Percentiles rank a stretch among this genome's conserved stretches.
These are phyloP conservation scores for Metarhizium guizhouense DNA, from an alignment of 2,329 filamentous ascomycete genomes.

Conservation along the genomic window DNA sequence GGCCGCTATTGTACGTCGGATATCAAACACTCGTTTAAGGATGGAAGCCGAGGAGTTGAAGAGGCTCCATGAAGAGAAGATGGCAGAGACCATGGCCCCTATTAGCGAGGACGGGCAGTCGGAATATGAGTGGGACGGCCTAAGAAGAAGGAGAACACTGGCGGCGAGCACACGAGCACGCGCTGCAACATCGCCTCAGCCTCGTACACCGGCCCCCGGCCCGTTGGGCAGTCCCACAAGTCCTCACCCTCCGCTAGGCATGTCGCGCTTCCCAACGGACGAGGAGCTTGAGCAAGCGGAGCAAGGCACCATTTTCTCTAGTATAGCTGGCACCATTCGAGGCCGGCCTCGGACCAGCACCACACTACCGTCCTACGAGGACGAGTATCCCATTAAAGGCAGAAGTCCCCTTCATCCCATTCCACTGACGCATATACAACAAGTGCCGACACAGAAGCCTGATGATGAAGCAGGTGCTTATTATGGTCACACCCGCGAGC, in stretches of 20 bases:
- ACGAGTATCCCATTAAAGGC: slow-evolving; percentile 31
- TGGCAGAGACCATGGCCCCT: slow-evolving; percentile 59
- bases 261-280: slow-evolving; percentile 69
- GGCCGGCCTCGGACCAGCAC: slow-evolving; percentile 24
- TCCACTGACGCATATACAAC: slow-evolving; percentile 51
- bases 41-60: slow-evolving; percentile 74
- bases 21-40: slow-evolving; percentile 67
- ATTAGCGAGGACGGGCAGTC: slow-evolving; percentile 67
- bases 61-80: slow-evolving; percentile 70
- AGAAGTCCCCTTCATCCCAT: slow-evolving; percentile 53
- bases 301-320: slow-evolving; percentile 40
- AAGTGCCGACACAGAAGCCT: slow-evolving; percentile 37
- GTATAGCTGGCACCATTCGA: slow-evolving; percentile 46
- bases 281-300: slow-evolving; percentile 50
- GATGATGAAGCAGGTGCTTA: slow-evolving; percentile 33
- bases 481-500: slow-evolving; percentile 29
- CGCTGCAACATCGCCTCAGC: slow-evolving; percentile 15
- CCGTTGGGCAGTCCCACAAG: slow-evolving; percentile 13
- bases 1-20: slow-evolving; percentile 74
- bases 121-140: slow-evolving; percentile 79
- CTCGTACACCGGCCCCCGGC: slow-evolving; percentile 16
- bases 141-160: slow-evolving; percentile 63
- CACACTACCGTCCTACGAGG: slow-evolving; percentile 20
- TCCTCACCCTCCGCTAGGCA: slow-evolving; percentile 51
- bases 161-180: slow-evolving; percentile 21